These are phyloP conservation scores for Bauhinia variegata DNA, from an alignment of 306 rosid species.

Conservation along the genomic window DNA sequence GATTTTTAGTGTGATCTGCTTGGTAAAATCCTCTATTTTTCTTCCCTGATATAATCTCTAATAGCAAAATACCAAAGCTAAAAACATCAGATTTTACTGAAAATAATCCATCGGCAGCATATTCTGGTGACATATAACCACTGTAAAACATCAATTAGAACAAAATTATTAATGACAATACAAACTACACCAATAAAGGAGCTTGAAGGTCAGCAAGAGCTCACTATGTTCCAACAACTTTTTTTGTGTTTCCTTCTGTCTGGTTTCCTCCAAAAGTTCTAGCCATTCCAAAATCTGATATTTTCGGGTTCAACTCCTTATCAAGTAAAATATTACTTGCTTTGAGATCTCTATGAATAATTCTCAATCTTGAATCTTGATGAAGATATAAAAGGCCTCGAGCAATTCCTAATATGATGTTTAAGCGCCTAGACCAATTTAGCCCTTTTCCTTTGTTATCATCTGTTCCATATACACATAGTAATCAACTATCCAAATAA, in stretches of 20 bases:
- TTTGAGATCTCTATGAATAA: constrained; percentile 65
- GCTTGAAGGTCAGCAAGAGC: background rate
- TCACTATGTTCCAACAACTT: constrained; percentile 64
- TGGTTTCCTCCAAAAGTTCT: constrained; percentile 56
- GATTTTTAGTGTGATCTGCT: constrained; percentile 44
- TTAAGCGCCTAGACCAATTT: background rate
- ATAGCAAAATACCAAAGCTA: constrained; percentile 49
- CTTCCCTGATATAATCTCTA: constrained; percentile 55
- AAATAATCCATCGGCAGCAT: constrained; percentile 52
- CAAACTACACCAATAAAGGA: background rate
- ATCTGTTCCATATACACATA: background rate
- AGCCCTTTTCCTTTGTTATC: background rate
- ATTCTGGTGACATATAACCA: constrained; percentile 70
- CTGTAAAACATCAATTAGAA: constrained; percentile 4
- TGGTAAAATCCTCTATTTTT: constrained; percentile 50
- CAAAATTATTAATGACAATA: background rate
- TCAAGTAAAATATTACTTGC: constrained; percentile 63
- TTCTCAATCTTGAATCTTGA: constrained; percentile 60
- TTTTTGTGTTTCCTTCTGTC: constrained; percentile 55
- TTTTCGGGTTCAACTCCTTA: constrained; percentile 52
- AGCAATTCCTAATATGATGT: background rate
- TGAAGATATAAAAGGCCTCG: constrained; percentile 41
- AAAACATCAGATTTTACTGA: constrained; percentile 48
- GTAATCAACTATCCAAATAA: background rate
- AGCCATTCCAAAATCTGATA: constrained; percentile 70